These are phyloP conservation scores for Daldinia childiae DNA, from an alignment of 495 filamentous ascomycete genomes.

Conservation along the genomic window DNA sequence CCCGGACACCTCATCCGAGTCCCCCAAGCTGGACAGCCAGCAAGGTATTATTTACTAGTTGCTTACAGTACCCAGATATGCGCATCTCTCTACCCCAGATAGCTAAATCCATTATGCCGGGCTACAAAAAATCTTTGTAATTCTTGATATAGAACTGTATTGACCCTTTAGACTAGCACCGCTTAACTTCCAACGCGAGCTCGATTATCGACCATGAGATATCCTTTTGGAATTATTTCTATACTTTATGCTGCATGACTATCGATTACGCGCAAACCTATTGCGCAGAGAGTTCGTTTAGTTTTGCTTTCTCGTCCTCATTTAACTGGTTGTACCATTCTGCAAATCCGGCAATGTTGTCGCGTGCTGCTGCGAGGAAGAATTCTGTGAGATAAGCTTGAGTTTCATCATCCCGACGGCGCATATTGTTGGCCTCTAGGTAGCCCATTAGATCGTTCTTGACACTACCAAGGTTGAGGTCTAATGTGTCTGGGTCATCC, in stretches of 20 bases:
- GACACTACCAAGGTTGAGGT: slow-evolving; percentile 71
- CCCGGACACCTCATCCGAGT: not conserved
- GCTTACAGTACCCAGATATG: not conserved
- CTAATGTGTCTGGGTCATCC: slow-evolving; percentile 78
- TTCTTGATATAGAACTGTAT: not conserved
- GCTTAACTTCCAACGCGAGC: not conserved
- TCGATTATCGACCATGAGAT: not conserved
- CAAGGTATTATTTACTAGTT: slow-evolving; percentile 1
- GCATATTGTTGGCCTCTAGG: slow-evolving; percentile 67
- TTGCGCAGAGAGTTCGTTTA: slow-evolving; percentile 56
- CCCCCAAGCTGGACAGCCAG: not conserved
- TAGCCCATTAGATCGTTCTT: slow-evolving; percentile 83
- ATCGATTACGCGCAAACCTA: not conserved
- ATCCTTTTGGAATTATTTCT: not conserved
- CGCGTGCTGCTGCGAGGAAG: slow-evolving; percentile 73
- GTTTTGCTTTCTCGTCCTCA: slow-evolving; percentile 77
- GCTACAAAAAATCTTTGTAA: not conserved
- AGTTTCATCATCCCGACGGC: slow-evolving; percentile 90
- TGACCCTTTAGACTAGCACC: not conserved
- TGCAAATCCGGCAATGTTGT: slow-evolving; percentile 76
- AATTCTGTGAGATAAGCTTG: slow-evolving; percentile 83
- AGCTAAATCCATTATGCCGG: not conserved
- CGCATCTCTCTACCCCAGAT: not conserved
- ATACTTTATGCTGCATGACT: not conserved
- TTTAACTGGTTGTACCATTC: slow-evolving; percentile 75